A percentile compares a stretch with the other conserved stretches of the same genome.
Conservation (phyloP, 78 protist species). For the Planoprotostelium fungivorum region DNA sequence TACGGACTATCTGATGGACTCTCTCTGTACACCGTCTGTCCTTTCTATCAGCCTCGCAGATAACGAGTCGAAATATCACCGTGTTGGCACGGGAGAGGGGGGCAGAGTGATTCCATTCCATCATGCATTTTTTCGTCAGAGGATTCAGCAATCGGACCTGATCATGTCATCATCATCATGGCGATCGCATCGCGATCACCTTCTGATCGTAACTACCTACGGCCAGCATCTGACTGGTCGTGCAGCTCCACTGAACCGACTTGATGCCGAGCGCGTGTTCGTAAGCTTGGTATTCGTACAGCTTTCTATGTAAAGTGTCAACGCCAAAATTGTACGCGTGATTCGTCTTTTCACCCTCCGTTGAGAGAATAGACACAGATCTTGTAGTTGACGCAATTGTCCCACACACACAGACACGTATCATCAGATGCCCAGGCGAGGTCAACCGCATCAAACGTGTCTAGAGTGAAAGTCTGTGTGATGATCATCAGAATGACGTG, state of each 20-base stretch:
- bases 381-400: not conserved
- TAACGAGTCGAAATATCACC: not conserved
- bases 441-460: not conserved
- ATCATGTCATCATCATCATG: not conserved
- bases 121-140: not conserved
- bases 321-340: not conserved
- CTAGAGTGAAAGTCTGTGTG: not conserved
- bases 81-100: not conserved
- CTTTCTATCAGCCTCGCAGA: not conserved
- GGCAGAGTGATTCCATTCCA: not conserved
- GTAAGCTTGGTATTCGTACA: not conserved
- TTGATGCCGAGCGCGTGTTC: not conserved
- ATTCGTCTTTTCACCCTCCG: not conserved
- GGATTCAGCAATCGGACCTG: not conserved
- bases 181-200: not conserved
- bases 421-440: not conserved
- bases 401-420: not conserved
- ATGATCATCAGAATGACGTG: not conserved
- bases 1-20: not conserved
- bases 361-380: not conserved
- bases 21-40: not conserved
- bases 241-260: not conserved
- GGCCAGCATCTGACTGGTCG: not conserved
- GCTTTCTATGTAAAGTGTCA: not conserved
- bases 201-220: not conserved